These are phyloP conservation scores for Pseudoneurospora amorphoporcata DNA, from an alignment of 495 filamentous ascomycete species.

Conservation along the genomic window DNA sequence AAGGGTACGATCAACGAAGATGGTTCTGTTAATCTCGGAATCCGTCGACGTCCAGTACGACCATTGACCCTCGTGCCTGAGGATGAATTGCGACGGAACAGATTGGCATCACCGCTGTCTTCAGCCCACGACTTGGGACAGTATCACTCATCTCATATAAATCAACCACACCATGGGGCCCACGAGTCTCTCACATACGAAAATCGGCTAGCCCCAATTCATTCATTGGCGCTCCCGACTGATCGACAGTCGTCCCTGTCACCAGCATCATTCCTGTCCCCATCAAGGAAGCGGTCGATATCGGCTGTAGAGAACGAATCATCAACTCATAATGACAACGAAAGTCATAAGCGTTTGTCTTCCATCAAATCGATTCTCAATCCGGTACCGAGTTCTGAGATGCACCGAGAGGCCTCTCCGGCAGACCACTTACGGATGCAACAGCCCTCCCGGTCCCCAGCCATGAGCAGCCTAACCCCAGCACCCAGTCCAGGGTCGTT, in stretches of 20 bases:
- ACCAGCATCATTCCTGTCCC: conserved; percentile 41
- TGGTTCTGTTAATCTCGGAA: conserved; percentile 49
- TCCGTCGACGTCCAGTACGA: conserved; percentile 37
- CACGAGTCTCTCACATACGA: conserved; percentile 38
- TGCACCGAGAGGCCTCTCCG: conserved; percentile 10
- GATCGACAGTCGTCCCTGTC: conserved; percentile 42
- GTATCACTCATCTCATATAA: conserved; percentile 32
- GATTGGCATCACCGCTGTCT: conserved; percentile 26
- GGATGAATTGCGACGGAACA: conserved; percentile 25
- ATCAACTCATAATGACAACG: conserved; percentile 16
- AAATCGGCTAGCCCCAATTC: conserved; percentile 44
- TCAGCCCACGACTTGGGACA: conserved; percentile 28
- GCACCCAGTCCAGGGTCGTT: conserved; percentile 28
- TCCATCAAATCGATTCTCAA: conserved; percentile 80
- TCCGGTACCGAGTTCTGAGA: conserved; percentile 22
- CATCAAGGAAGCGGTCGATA: conserved; percentile 55
- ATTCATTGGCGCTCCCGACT: conserved; percentile 28
- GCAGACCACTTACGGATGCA: conserved; percentile 12
- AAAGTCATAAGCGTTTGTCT: conserved; percentile 49
- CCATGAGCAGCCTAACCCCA: conserved; percentile 16
- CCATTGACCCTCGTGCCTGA: conserved; percentile 39
- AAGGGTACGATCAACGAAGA: conserved; percentile 42
- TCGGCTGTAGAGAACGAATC: conserved; percentile 43
- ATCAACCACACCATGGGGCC: conserved; percentile 22
- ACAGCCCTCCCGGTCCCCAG: conserved; percentile 27